These are phyloP conservation scores for Thraustochytrium sp. DNA, from an alignment of 352 stramenopile species.

Conservation along the genomic window DNA sequence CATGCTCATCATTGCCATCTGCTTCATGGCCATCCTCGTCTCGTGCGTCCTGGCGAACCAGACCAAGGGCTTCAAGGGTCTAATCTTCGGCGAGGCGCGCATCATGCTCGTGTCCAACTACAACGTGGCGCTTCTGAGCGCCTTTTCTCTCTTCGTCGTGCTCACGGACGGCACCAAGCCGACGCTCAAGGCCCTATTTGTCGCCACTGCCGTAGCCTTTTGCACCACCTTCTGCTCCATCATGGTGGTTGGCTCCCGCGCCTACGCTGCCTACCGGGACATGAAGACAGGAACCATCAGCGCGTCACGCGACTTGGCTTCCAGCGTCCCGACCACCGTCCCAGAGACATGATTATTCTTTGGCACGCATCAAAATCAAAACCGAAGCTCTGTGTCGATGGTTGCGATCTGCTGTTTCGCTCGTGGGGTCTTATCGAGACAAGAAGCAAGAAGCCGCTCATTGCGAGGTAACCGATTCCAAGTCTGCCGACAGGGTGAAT, in stretches of 20 bases:
- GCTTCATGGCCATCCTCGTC: not conserved
- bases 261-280: too few relatives aligned
- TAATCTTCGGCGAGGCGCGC: not conserved
- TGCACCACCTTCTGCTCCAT: not conserved
- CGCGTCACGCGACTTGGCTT: too few relatives aligned
- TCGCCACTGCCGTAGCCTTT: not conserved
- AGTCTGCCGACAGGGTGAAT: too few relatives aligned
- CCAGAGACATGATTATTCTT: too few relatives aligned
- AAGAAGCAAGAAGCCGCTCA: too few relatives aligned
- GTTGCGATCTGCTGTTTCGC: too few relatives aligned
- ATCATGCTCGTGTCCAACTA: not conserved
- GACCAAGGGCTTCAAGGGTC: not conserved
- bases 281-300: too few relatives aligned
- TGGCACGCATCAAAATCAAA: too few relatives aligned
- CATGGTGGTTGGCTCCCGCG: not conserved
- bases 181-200: not conserved
- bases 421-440: too few relatives aligned
- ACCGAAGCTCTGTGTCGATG: too few relatives aligned
- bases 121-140: not conserved
- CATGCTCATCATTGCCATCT: not conserved
- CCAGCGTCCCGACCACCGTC: too few relatives aligned
- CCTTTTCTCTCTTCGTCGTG: not conserved
- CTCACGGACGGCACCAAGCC: not conserved
- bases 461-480: too few relatives aligned
- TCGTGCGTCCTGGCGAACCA: not conserved